phyloP scores from a whole-genome alignment of 805 yeast species.

The Kregervanrija delftensis region DNA sequence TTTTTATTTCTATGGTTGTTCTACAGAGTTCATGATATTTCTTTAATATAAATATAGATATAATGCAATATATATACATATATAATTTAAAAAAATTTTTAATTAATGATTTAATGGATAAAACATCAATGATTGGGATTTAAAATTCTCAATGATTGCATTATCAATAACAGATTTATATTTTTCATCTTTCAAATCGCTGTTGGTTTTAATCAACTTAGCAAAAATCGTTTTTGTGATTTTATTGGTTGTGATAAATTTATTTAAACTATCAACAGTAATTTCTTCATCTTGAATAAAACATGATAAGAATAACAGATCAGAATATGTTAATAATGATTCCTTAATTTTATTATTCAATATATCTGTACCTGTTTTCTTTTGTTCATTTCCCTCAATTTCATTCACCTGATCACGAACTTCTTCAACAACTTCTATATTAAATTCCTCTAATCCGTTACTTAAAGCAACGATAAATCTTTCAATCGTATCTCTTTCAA shows the following conservation, averaged over 20 bases:
- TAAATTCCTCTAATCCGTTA: background rate
- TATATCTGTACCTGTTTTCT: background rate
- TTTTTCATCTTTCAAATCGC: background rate
- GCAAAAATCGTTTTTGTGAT: no score
- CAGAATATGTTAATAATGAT: constrained; percentile 10
- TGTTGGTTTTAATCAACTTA: background rate
- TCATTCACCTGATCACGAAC: background rate
- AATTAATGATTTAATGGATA: constrained; percentile 8
- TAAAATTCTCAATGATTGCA: constrained; percentile 7
- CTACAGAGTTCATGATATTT: background rate
- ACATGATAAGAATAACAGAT: constrained; percentile 4
- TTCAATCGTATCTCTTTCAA: constrained; percentile 11
- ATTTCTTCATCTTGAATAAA: background rate
- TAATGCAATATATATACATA: no score
- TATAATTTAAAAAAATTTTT: no score
- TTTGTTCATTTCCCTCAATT: constrained; percentile 1
- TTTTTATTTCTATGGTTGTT: background rate
- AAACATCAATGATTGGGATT: constrained; percentile 10
- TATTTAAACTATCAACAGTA: background rate
- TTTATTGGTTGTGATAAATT: no score
- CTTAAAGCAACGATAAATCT: constrained; percentile 6
- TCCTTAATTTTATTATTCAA: background rate
- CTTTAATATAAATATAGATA: no score
- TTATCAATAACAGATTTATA: constrained; percentile 2
- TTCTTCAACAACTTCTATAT: background rate